A percentile compares a stretch with the other conserved stretches of the same genome.
Conservation (phyloP, 2,329 filamentous ascomycete genomes). For the Trichoderma koningii region DNA sequence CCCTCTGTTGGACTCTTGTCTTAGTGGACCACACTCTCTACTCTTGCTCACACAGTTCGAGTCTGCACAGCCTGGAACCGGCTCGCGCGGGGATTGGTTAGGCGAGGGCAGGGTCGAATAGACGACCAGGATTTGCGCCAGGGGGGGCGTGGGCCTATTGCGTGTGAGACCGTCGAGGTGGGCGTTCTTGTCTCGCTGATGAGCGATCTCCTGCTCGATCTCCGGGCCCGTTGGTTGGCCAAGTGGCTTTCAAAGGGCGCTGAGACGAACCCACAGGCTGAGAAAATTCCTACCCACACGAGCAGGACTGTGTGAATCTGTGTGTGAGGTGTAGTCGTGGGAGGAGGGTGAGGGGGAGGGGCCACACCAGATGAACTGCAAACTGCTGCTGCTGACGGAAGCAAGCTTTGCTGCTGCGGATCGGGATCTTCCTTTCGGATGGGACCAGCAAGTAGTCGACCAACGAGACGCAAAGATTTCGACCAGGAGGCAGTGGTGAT, state of each 20-base stretch:
- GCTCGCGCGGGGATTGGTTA: conserved; percentile 35
- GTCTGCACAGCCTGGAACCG: conserved; percentile 33
- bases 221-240: conserved; percentile 26
- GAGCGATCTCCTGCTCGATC: conserved; percentile 28
- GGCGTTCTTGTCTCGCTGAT: conserved; percentile 21
- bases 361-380: conserved; percentile 2
- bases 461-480: background rate
- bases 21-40: conserved; percentile 24
- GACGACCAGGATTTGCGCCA: conserved; percentile 34
- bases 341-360: background rate
- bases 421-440: background rate
- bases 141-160: conserved; percentile 33
- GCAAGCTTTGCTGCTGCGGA: conserved; percentile 3
- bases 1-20: conserved; percentile 30
- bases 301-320: background rate
- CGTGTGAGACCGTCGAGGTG: conserved; percentile 22
- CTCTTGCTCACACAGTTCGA: conserved; percentile 18
- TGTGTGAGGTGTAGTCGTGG: too few relatives aligned
- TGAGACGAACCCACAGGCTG: conserved; percentile 34
- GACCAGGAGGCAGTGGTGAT: conserved; percentile 5
- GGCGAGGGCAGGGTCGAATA: conserved; percentile 40
- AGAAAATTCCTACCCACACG: conserved; percentile 23
- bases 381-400: conserved; percentile 3
- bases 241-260: conserved; percentile 28
- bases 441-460: background rate